Evolutionary conservation across 306 rosid species (phyloP), one percentile per base, ranked within the genome.

Genomic region (Carpinus fangiana): DNA sequence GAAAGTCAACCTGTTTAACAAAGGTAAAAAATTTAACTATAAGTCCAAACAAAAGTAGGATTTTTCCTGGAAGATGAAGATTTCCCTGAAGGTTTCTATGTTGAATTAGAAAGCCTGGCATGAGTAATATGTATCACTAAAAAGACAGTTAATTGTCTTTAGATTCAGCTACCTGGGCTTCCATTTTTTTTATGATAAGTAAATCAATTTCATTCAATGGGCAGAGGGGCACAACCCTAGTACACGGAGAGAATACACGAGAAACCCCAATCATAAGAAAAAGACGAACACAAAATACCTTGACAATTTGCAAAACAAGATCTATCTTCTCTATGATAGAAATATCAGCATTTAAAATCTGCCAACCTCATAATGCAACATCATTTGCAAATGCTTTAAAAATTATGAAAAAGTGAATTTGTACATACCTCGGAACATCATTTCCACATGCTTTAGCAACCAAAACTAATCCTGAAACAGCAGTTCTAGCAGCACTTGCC

Each of bases 371-470:
- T 4, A 73, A 23, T 23, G 69, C 12, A 72, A 45, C 65, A 55
- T 46, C 59, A 82, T 78, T 79, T 70, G 48, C 26, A 8, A 61
- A 82, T 46, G 67, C 53, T 61, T 62, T n/a, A 56, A 61, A 53
- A 50, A 59, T 47, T 81, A 77, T 38, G 34, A 61, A 4, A 72
- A 72, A 76, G 45, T 59, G 70, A 71, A 73, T 68, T 59, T 79
- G 4, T 26, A 53, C 53, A 23, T 88, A 93, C 98, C 98, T 93
- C 56, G 94, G 95, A 80, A 93, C 98, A 76, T 93, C 98, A 84
- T 93, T 90, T 79, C 98, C 97, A 82, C 97, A 93, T 72, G 97
- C 90, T 83, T 93, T 93, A 50, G 97, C 89, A 73, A 93, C 95
- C 90, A 91, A 84, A 67, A 93, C 90, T 83, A 91, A 83, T 80